A percentile compares a stretch with the other conserved stretches of the same genome.
These are phyloP conservation scores for Irpex sp. DNA, from an alignment of 1,284 basidiomycete species.

Conservation along the genomic window DNA sequence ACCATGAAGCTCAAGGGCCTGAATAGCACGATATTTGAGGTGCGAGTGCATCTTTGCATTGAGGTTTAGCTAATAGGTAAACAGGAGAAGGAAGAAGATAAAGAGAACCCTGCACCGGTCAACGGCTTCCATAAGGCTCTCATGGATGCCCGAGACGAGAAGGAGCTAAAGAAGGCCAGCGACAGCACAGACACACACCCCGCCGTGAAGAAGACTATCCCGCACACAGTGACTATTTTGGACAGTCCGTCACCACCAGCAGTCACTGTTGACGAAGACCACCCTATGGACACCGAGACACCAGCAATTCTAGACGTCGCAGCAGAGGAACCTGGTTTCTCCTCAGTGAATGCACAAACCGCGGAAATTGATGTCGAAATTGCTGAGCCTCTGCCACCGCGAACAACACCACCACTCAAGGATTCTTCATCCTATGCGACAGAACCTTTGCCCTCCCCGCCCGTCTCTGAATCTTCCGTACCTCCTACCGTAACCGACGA, in stretches of 20 bases:
- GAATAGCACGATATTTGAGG: slow-evolving; percentile 38
- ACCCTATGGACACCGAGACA: neutral
- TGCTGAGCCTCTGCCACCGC: neutral
- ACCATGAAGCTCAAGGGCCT: slow-evolving; percentile 40
- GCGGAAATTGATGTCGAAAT: neutral
- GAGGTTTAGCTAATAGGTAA: slow-evolving; percentile 19
- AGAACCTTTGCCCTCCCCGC: neutral
- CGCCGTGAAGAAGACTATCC: slow-evolving; percentile 10
- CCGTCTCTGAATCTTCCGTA: neutral
- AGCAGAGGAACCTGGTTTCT: too few relatives aligned
- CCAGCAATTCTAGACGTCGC: neutral
- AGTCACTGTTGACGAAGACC: neutral
- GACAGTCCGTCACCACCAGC: slow-evolving; percentile 12
- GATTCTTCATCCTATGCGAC: neutral
- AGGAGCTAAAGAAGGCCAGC: neutral
- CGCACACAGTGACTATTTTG: slow-evolving; percentile 16
- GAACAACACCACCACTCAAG: neutral
- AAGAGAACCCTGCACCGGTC: slow-evolving; percentile 39
- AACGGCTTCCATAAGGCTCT: slow-evolving; percentile 49
- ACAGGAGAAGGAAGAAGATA: slow-evolving; percentile 23
- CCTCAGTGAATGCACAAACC: neutral
- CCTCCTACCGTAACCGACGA: neutral
- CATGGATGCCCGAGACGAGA: slow-evolving; percentile 28
- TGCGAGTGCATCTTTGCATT: slow-evolving; percentile 19
- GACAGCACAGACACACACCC: slow-evolving; percentile 2